A percentile compares a stretch with the other conserved stretches of the same genome.
These are phyloP conservation scores for Colletotrichum scovillei DNA, from an alignment of 2,329 filamentous ascomycete species.

Conservation along the genomic window DNA sequence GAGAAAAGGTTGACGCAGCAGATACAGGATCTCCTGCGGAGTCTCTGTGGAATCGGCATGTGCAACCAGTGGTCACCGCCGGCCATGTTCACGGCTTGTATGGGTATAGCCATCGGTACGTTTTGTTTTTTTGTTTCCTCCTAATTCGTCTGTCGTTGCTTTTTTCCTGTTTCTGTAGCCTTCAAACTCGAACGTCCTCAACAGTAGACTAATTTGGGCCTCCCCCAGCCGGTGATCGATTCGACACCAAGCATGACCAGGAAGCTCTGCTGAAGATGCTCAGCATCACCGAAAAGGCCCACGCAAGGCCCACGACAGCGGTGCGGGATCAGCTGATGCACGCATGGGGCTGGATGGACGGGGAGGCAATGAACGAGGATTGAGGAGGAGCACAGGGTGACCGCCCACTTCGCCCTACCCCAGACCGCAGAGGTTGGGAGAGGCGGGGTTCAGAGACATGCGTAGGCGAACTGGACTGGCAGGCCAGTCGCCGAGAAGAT, in stretches of 20 bases:
- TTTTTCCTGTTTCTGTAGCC: not conserved
- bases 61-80: slow-evolving; percentile 68
- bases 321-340: slow-evolving; percentile 59
- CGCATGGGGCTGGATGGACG: slow-evolving; percentile 59
- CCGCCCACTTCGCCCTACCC: too few relatives aligned
- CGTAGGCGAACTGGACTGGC: not conserved
- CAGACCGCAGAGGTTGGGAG: not conserved
- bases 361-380: slow-evolving; percentile 29
- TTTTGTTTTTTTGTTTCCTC: not conserved
- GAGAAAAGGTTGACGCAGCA: slow-evolving; percentile 48
- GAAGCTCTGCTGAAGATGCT: slow-evolving; percentile 60
- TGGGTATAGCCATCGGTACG: slow-evolving; percentile 57
- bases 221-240: slow-evolving; percentile 58
- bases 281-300: slow-evolving; percentile 57
- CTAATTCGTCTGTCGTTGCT: not conserved
- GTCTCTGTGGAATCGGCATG: slow-evolving; percentile 70
- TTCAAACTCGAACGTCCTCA: not conserved
- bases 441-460: not conserved
- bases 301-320: slow-evolving; percentile 63
- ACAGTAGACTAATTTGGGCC: not conserved
- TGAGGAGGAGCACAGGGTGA: slow-evolving; percentile 1
- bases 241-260: slow-evolving; percentile 57
- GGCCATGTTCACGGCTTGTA: slow-evolving; percentile 66
- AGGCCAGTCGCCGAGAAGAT: slow-evolving; percentile 7
- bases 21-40: slow-evolving; percentile 60